A percentile compares a stretch with the other conserved stretches of the same genome.
These are phyloP conservation scores for Daldinia vernicosa DNA, from an alignment of 495 filamentous ascomycete species.

Conservation along the genomic window DNA sequence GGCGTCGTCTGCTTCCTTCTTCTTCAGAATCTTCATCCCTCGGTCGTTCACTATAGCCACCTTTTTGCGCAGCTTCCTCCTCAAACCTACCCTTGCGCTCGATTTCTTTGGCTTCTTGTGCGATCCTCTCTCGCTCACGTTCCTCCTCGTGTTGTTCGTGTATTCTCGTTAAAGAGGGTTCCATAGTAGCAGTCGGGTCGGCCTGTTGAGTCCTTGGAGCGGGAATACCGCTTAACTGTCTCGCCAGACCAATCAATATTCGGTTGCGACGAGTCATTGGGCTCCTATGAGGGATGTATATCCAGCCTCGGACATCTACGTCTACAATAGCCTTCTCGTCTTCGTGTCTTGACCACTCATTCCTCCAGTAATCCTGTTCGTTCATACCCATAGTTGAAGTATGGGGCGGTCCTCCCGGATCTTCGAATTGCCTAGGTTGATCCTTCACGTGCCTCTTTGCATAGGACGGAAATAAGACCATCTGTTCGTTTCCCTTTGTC, in stretches of 20 bases:
- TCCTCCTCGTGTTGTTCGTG: slow-evolving; percentile 54
- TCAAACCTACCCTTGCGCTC: slow-evolving; percentile 74
- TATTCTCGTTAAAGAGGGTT: slow-evolving; percentile 29
- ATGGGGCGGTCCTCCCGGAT: slow-evolving; percentile 26
- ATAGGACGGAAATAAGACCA: slow-evolving; percentile 94
- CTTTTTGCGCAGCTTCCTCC: slow-evolving; percentile 72
- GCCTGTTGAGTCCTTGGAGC: slow-evolving; percentile 56
- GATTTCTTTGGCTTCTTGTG: slow-evolving; percentile 77
- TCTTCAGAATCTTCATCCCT: slow-evolving; percentile 47
- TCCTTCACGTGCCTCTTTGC: slow-evolving; percentile 71
- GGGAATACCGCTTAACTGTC: slow-evolving; percentile 85
- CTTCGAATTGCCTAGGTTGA: slow-evolving; percentile 37
- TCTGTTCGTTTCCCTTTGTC: slow-evolving; percentile 83
- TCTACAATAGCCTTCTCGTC: slow-evolving; percentile 85
- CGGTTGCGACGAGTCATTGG: slow-evolving; percentile 91
- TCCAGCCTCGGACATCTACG: slow-evolving; percentile 94
- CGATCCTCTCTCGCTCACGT: slow-evolving; percentile 67
- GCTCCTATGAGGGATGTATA: slow-evolving; percentile 84
- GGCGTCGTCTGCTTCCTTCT: slow-evolving; percentile 34
- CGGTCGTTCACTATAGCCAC: slow-evolving; percentile 60
- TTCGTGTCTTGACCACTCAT: slow-evolving; percentile 74
- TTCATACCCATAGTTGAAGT: slow-evolving; percentile 43
- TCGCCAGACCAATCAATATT: slow-evolving; percentile 81
- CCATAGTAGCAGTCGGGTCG: slow-evolving; percentile 25
- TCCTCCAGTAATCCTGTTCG: slow-evolving; percentile 72